Evolutionary conservation across 352 stramenopile genomes (phyloP).

Genomic region (Phytophthora fragariaefolia): DNA sequence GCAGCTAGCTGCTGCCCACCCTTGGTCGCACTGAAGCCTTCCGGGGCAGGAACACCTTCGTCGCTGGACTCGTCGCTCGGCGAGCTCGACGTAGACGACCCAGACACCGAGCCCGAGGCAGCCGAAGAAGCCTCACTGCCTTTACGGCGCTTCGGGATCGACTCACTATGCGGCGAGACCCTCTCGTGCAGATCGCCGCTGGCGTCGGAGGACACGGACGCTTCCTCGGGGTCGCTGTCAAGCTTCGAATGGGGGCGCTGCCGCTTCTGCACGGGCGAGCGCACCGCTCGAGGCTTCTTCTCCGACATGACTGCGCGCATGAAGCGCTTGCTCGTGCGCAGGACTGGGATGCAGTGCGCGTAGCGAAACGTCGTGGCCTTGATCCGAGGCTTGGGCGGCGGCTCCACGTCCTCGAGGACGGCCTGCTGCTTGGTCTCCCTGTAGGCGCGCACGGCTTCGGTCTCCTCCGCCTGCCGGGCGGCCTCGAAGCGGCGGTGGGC

Average conservation of each 20-base stretch:
- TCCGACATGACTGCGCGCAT: constrained; percentile 40
- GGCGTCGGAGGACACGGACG: constrained; percentile 26
- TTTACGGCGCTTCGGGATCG: constrained; percentile 21
- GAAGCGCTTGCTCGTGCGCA: constrained; percentile 38
- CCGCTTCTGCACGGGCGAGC: constrained; percentile 15
- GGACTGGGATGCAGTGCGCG: constrained; percentile 29
- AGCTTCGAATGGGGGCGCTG: constrained; percentile 20
- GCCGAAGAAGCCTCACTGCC: constrained; percentile 19
- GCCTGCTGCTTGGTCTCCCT: constrained; percentile 34
- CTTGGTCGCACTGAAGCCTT: constrained; percentile 1
- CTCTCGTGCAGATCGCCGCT: constrained; percentile 11
- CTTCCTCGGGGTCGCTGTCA: constrained; percentile 7
- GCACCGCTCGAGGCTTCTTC: constrained; percentile 23
- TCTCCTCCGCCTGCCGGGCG: constrained; percentile 26
- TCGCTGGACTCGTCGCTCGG: constrained; percentile 25
- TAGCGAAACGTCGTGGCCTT: constrained; percentile 37
- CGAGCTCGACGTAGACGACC: constrained; percentile 24
- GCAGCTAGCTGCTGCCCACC: background rate
- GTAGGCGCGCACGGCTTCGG: constrained; percentile 24
- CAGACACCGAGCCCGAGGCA: constrained; percentile 14
- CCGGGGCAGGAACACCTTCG: constrained; percentile 17
- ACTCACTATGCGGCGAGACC: background rate
- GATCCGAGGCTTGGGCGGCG: constrained; percentile 26
- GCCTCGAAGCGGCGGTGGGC: constrained; percentile 25
- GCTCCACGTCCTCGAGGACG: constrained; percentile 6